Evolutionary conservation across 176 grass and related monocot genomes (phyloP).

Genomic region (Zoysia japonica): DNA sequence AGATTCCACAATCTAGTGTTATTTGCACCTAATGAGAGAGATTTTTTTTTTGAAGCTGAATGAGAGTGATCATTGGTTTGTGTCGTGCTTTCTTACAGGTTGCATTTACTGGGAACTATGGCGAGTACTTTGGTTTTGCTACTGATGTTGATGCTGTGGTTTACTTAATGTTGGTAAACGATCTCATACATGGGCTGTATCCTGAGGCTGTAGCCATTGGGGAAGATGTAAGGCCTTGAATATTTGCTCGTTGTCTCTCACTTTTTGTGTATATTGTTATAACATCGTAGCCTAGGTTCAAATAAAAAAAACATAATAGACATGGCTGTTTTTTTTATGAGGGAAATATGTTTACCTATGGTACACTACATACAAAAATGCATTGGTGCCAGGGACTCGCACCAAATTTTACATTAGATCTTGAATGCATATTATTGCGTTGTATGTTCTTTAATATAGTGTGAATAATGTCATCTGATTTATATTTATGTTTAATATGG

Average conservation of each 20-base stretch:
- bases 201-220: constrained; percentile 81
- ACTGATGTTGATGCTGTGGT: constrained; percentile 92
- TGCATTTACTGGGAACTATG: constrained; percentile 86
- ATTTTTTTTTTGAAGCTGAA: no score
- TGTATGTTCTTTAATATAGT: constrained; percentile 29
- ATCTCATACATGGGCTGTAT: constrained; percentile 86
- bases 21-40: neutral
- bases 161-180: constrained; percentile 96
- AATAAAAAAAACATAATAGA: no score
- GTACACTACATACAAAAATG: no score
- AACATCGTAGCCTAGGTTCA: neutral
- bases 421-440: neutral
- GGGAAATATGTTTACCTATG: neutral
- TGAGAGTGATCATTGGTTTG: neutral
- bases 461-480: neutral
- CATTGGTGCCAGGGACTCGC: neutral
- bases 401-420: constrained; percentile 9
- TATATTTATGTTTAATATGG: constrained; percentile 26
- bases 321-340: neutral
- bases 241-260: constrained; percentile 1
- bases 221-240: constrained; percentile 80
- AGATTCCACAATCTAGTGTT: neutral
- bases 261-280: neutral
- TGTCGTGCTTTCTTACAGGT: constrained; percentile 46
- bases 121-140: constrained; percentile 95